These are phyloP conservation scores for Pseudotulostoma volvatum DNA, from an alignment of 495 filamentous ascomycete species.

Conservation along the genomic window DNA sequence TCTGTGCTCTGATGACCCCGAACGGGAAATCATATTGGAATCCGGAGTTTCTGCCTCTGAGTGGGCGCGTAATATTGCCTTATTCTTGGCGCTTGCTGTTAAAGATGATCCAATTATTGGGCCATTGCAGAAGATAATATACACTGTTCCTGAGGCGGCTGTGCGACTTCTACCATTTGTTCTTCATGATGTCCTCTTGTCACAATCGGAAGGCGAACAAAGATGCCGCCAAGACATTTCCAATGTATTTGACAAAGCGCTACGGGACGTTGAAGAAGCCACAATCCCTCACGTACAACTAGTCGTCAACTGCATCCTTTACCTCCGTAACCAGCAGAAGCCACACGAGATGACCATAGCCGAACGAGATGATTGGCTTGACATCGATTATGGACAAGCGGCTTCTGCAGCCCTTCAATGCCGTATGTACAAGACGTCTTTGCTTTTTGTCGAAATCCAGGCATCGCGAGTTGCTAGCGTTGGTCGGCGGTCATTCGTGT, in stretches of 20 bases:
- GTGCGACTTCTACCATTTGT: slow-evolving; percentile 60
- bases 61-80: slow-evolving; percentile 51
- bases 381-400: slow-evolving; percentile 57
- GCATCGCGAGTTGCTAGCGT: slow-evolving; percentile 34
- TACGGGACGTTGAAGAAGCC: slow-evolving; percentile 15
- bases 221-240: slow-evolving; percentile 26
- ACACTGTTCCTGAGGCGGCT: slow-evolving; percentile 47
- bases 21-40: not conserved
- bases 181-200: slow-evolving; percentile 56
- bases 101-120: slow-evolving; percentile 47
- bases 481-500: slow-evolving; percentile 50
- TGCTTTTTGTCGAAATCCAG: slow-evolving; percentile 67
- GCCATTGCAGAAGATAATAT: slow-evolving; percentile 44
- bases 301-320: slow-evolving; percentile 69
- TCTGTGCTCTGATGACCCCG: slow-evolving; percentile 7
- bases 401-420: slow-evolving; percentile 65
- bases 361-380: slow-evolving; percentile 71
- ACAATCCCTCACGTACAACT: slow-evolving; percentile 36
- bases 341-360: slow-evolving; percentile 58
- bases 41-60: slow-evolving; percentile 10
- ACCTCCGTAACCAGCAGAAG: slow-evolving; percentile 67
- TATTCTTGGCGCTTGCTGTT: slow-evolving; percentile 43
- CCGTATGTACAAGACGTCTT: slow-evolving; percentile 70
- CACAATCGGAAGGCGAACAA: slow-evolving; percentile 23
- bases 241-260: slow-evolving; percentile 21